Base-by-base conservation (phyloP, 768 basidiomycete species). In the Tricholoma matsutake region DNA sequence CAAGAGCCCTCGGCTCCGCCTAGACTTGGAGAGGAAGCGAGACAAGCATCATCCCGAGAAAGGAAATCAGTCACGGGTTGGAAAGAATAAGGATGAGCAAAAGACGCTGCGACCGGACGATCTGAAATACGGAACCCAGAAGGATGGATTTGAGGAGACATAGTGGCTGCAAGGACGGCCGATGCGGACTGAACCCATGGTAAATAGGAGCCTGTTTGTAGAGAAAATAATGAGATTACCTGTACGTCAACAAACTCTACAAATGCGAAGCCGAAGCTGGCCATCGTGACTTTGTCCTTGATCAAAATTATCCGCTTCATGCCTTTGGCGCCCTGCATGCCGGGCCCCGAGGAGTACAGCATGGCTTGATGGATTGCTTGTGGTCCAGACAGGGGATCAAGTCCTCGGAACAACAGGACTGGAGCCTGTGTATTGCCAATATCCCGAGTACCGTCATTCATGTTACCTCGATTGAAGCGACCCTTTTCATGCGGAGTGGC, bases 371-470 rank as follows among this genome's bases (percentile, higher is more conserved):
- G 82, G 43, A 98, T 92, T 7, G 93, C 93, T 66, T 94, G 90
- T 53, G 91, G 92, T 16, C 89, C 88, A 39, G 94, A 94, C 22
- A 92, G 79, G 13, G 89, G 86, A 71, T 98, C 96, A 32, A 99
- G 81, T 14, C 94, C 93, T 45, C 96, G 88, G 70, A 99, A 89
- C 13, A 99, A 82, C 13, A 99, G 78, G 14, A 98, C 87, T 20
- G 93, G 83, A 28, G 84, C 83, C 65, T 91, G 91, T 1, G 90
- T 76, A 64, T 91, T 92, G 63, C 94, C 96, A 68, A 98, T 96
- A 76, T 99, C 96, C 57, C 95, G 84, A 57, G 93, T 98, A 2
- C 97, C 97, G 67, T 99, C 97, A 69, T 96, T 98, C 73, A 80
- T 71, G 59, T 87, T 86, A 58, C 85, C 85, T 64, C 85, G 81